Conservation (phyloP, 305 asterid species). For the Fraxinus nigra region DNA sequence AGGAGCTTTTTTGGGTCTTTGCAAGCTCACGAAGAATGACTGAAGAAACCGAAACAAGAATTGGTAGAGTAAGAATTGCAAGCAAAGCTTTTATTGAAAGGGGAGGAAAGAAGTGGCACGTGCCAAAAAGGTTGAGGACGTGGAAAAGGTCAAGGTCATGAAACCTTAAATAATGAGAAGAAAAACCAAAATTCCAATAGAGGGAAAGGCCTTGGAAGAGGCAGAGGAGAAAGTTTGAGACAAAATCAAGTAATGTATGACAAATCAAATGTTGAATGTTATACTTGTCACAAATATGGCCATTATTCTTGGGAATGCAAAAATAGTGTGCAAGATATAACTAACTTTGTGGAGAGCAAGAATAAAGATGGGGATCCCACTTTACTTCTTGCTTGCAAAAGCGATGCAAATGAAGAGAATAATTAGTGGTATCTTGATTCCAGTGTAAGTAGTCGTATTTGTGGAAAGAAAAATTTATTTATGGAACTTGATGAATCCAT, state of each 20-base stretch:
- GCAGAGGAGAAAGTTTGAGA: neutral
- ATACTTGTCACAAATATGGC: neutral
- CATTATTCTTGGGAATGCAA: neutral
- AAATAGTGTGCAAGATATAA: neutral
- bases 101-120: neutral
- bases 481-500: neutral
- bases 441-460: neutral
- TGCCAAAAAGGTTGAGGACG: neutral
- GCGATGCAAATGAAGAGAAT: neutral
- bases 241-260: neutral
- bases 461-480: neutral
- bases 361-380: neutral
- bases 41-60: neutral
- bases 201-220: neutral
- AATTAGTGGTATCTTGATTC: neutral
- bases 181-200: neutral
- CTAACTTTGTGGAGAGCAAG: neutral
- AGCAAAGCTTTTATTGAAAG: neutral
- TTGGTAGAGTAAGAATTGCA: neutral
- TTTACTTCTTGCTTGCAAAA: neutral
- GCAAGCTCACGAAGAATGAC: slow-evolving; percentile 1
- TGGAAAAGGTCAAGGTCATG: neutral
- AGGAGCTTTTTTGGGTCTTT: neutral
- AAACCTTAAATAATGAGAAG: neutral
- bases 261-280: neutral